Evolutionary conservation across 2,329 filamentous ascomycete genomes (phyloP), one percentile per base, ranked within the genome.

Genomic region (Daldinia sp.): DNA sequence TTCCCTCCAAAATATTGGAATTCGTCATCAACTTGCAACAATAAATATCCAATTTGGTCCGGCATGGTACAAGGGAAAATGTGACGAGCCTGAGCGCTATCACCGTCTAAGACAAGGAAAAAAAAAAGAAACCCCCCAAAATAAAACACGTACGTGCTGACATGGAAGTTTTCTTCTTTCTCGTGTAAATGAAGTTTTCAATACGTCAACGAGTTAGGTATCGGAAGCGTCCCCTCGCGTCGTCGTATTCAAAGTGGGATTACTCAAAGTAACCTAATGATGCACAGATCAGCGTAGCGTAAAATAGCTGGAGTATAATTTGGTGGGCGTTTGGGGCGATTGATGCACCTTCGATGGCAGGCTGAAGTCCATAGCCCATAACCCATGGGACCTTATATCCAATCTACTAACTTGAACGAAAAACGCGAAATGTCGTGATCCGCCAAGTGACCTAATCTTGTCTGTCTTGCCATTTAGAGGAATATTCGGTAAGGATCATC

Each of bases 391-490:
- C 54, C 48, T 58, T 15, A 17, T 25, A 25, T 21, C 19, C n/a
- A 51, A 1, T 13, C 5, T 35, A 23, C 29, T n/a, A 9, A n/a
- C 23, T 39, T 37, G 25, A 10, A 10, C 48, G 61, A 55, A 35
- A 48, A 51, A 51, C 51, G 55, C 55, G 59, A 65, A 49, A 68
- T 68, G 65, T 68, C 62, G 65, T 66, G 62, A 68, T 68, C 59
- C 21, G 65, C 65, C 63, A 66, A 68, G 65, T 65, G 63, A 64
- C 63, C 63, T 29, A 50, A 43, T 19, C 37, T 27, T 58, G 49
- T 35, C 50, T 65, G 56, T 63, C 58, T 58, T 66, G 61, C 62
- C 61, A 57, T 58, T 50, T 19, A 30, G 41, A 55, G 37, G 53
- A 58, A 47, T 27, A 63, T 66, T 13, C 47, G 59, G 62, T 63